Base-by-base conservation (phyloP, 495 filamentous ascomycete genomes). In the Chaetomium tenue region DNA sequence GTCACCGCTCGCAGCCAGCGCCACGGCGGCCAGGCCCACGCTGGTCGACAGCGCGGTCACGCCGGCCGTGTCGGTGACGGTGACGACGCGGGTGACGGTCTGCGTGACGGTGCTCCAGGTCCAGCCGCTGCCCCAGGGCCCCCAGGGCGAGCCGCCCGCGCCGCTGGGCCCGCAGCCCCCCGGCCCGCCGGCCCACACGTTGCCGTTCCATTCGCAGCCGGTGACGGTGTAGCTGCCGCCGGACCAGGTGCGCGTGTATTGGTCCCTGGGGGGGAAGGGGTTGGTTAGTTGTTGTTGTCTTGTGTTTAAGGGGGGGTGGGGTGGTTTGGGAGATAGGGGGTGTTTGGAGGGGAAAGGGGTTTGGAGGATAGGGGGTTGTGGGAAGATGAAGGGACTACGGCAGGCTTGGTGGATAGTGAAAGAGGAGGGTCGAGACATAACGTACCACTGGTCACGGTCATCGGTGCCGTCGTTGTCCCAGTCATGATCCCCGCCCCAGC, bases 181-280 rank as follows among this genome's bases (percentile, higher is more conserved):
- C 1, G 79, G 79, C 3, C 78, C 78, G 54, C 79, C 78, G 20
- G 76, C 77, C 79, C 79, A 80, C 0, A 77, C 75, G n/a, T 74
- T 77, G 13, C 79, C 79, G 63, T 70, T 65, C 70, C 77, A 81
- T 50, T 78, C 70, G 65, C 79, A 81, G 2, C 79, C 79, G 3
- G 78, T 81, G 4, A 81, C 76, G 39, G 79, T 81, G 48, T 78
- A 79, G 40, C 73, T 72, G 46, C 79, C 79, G 22, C 76, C 76
- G 12, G 75, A 67, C 77, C 76, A 81, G 60, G 78, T 79, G 52
- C 57, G 66, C n/a, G 75, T 66, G 51, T 30, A 58, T 44, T 66
- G 51, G 70, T 57, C 39, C 37, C 58, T 30, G 20, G 65, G 16
- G 44, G 44, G 7, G 16, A 18, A 16, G 46, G 40, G 40, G 40